Base-by-base conservation (phyloP, 176 grass and related monocot genomes). In the Oryza punctata region DNA sequence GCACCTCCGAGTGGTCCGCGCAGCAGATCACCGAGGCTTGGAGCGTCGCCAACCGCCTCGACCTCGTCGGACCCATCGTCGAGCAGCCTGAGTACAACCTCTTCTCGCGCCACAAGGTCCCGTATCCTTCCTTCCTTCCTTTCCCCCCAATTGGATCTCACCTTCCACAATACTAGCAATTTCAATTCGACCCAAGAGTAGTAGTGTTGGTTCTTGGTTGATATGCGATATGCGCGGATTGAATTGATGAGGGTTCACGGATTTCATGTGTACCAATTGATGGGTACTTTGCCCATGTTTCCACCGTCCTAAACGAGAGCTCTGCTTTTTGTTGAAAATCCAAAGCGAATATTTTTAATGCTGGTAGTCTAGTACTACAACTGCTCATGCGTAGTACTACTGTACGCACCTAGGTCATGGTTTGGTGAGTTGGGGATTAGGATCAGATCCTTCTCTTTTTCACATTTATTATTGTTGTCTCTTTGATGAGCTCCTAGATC, bases 1-100 rank as follows among this genome's bases (percentile, higher is more conserved):
- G 96, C 1, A 99, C 96, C 0, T 87, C 83, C 8, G 96, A 99
- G 91, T 99, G 93, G 96, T 92, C 91, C 30, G 89, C 89, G 24
- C 96, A 96, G 85, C 96, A 99, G 87, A 99, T 99, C 75, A 99
- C 96, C 4, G 96, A 99, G 81, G 96, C 96, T 0, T 99, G 96
- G 91, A 87, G 14, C 0, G 88, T 96, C 50, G 96, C 96, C 30
- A 81, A 85, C 33, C 79, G 93, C 7, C 96, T 99, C 9, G 96
- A 99, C 52, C 91, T 99, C 61, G 89, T 96, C 10, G 96, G 96
- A 25, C 96, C 96, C 50, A 78, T 96, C 88, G 96, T 89, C 82
- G 96, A 99, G 81, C 96, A 99, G 87, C 96, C 96, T 0, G 96
- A 99, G 81, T 99, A 96, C 91, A 99, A 99, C 79, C 96, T 96